A percentile compares a stretch with the other conserved stretches of the same genome.
Conservation (phyloP, 495 filamentous ascomycete genomes). For the Hypoxylon fuscum region DNA sequence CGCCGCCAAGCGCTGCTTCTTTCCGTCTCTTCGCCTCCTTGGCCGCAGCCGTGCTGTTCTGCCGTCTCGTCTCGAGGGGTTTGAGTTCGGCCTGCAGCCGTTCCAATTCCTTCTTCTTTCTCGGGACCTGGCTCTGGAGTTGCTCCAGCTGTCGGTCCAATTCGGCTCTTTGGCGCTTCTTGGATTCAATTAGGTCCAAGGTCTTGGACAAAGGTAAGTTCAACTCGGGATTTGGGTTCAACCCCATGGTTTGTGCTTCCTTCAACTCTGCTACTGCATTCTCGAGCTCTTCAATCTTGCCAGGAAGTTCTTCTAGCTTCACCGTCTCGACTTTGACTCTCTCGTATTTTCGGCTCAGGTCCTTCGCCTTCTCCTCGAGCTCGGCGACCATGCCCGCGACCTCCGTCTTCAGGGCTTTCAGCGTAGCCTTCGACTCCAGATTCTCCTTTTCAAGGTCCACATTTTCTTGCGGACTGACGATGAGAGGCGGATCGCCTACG, state of each 20-base stretch:
- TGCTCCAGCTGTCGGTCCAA: constrained; percentile 74
- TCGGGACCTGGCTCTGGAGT: constrained; percentile 70
- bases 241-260: constrained; percentile 43
- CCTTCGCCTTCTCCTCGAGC: constrained; percentile 73
- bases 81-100: constrained; percentile 74
- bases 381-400: constrained; percentile 75
- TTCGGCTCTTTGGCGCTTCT: constrained; percentile 68
- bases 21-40: constrained; percentile 82
- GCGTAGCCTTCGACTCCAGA: constrained; percentile 72
- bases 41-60: constrained; percentile 72
- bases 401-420: constrained; percentile 81
- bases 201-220: constrained; percentile 70
- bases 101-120: constrained; percentile 76
- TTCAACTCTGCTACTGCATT: constrained; percentile 64
- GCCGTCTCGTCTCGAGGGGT: constrained; percentile 75
- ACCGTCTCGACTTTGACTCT: constrained; percentile 68
- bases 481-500: constrained; percentile 84
- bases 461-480: constrained; percentile 85
- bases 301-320: constrained; percentile 68
- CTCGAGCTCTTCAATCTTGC: constrained; percentile 69
- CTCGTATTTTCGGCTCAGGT: constrained; percentile 68
- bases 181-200: constrained; percentile 62
- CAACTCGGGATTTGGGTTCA: constrained; percentile 50
- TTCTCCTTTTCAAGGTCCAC: constrained; percentile 78
- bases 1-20: constrained; percentile 69